A percentile compares a stretch with the other conserved stretches of the same genome.
These are phyloP conservation scores for Leptographium wingfieldii DNA, from an alignment of 2,329 filamentous ascomycete genomes.

Conservation along the genomic window DNA sequence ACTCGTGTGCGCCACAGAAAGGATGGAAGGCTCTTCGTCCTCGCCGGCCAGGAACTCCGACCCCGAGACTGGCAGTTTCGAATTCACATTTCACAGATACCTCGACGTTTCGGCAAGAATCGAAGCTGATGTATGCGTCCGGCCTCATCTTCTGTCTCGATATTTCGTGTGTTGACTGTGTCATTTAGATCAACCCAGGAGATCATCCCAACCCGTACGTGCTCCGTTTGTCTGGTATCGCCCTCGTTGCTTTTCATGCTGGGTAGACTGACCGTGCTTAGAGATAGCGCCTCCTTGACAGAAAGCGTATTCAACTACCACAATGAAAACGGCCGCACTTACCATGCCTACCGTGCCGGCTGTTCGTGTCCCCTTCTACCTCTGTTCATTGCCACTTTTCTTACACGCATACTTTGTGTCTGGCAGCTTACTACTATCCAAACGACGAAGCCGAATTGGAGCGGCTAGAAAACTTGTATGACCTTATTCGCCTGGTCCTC, in stretches of 20 bases:
- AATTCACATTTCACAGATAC: constrained; percentile 18
- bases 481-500: constrained; percentile 18
- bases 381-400: neutral
- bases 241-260: neutral
- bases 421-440: constrained; percentile 21
- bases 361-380: constrained; percentile 13
- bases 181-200: neutral
- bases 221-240: neutral
- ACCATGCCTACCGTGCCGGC: constrained; percentile 19
- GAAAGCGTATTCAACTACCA: constrained; percentile 19
- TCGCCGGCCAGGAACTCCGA: neutral
- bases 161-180: neutral
- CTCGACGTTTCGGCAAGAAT: constrained; percentile 13
- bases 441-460: constrained; percentile 21
- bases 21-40: neutral
- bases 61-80: constrained; percentile 3
- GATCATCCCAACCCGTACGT: neutral
- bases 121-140: constrained; percentile 13
- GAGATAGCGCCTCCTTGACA: constrained; percentile 17
- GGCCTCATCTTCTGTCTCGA: neutral
- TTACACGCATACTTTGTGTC: neutral
- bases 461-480: constrained; percentile 19
- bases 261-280: constrained; percentile 1
- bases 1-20: neutral
- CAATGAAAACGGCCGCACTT: constrained; percentile 20